These are phyloP conservation scores for Biscogniauxia mediterranea DNA, from an alignment of 2,329 filamentous ascomycete species.

Conservation along the genomic window DNA sequence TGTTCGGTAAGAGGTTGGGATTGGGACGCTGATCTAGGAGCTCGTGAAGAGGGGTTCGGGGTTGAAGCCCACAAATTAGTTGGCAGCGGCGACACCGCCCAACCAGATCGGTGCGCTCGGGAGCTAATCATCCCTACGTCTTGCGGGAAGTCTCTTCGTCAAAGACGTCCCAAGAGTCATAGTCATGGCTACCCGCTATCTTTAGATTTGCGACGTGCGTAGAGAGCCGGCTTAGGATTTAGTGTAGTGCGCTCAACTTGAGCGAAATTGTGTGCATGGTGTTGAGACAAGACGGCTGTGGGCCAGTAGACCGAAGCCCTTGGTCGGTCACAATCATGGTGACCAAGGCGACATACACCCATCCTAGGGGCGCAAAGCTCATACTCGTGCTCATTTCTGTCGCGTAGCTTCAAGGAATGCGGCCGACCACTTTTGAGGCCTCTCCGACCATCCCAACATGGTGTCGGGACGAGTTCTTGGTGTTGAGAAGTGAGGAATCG, in stretches of 20 bases:
- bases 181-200: background rate
- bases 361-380: constrained; percentile 4
- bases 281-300: background rate
- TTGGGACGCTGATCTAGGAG: constrained; percentile 9
- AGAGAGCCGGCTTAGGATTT: background rate
- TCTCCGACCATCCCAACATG: background rate
- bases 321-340: constrained; percentile 6
- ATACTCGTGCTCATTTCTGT: constrained; percentile 6
- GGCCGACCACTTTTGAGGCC: constrained; percentile 3
- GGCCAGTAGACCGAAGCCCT: background rate
- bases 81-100: constrained; percentile 7
- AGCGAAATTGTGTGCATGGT: background rate
- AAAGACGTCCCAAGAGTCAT: background rate
- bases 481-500: constrained; percentile 5
- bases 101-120: constrained; percentile 12
- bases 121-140: background rate
- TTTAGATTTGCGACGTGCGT: background rate
- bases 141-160: background rate
- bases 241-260: background rate
- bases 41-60: constrained; percentile 17
- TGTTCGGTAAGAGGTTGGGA: constrained; percentile 3
- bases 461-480: constrained; percentile 4
- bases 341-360: background rate
- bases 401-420: constrained; percentile 10
- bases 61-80: constrained; percentile 3